Percentiles rank a stretch among this genome's conserved stretches.
These are phyloP conservation scores for Eurotiales sp. DNA, from an alignment of 2,329 filamentous ascomycete species.

Conservation along the genomic window DNA sequence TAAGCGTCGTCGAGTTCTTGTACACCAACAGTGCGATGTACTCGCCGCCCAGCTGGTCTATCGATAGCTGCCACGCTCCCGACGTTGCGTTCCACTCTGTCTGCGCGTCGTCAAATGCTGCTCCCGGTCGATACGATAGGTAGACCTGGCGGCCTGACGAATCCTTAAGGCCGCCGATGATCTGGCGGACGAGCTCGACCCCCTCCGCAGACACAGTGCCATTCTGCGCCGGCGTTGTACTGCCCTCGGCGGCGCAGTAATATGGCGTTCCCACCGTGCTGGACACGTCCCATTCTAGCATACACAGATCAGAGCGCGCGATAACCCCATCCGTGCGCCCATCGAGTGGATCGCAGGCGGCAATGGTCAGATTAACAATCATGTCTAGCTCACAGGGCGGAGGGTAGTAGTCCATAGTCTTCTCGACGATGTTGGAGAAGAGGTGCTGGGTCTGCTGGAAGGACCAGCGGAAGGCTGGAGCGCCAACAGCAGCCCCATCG, in stretches of 20 bases:
- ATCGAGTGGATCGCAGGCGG: constrained; percentile 54
- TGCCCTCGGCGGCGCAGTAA: constrained; percentile 33
- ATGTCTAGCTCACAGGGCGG: constrained; percentile 44
- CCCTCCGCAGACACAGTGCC: constrained; percentile 18
- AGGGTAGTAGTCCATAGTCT: constrained; percentile 37
- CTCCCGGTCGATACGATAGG: constrained; percentile 33
- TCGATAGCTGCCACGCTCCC: too few relatives aligned
- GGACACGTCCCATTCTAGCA: constrained; percentile 45
- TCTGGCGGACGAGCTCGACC: constrained; percentile 23
- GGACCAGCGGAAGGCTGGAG: constrained; percentile 42
- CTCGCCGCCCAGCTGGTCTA: too few relatives aligned
- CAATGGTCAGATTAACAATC: constrained; percentile 54
- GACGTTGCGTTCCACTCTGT: too few relatives aligned
- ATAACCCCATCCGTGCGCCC: constrained; percentile 54
- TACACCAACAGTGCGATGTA: too few relatives aligned
- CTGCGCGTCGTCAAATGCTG: constrained; percentile 31
- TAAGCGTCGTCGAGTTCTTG: too few relatives aligned
- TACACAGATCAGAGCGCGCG: constrained; percentile 47
- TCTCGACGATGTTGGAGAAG: constrained; percentile 33
- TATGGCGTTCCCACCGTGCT: constrained; percentile 47
- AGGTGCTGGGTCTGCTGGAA: constrained; percentile 41
- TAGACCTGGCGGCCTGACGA: constrained; percentile 34
- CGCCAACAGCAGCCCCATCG: constrained; percentile 40
- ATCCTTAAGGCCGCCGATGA: constrained; percentile 33
- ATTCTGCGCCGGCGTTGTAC: constrained; percentile 19